Evolutionary conservation across 371 early-diverging fungal genomes (phyloP), one percentile per base, ranked within the genome.

Genomic region (Batrachochytrium dendrobatidis): DNA sequence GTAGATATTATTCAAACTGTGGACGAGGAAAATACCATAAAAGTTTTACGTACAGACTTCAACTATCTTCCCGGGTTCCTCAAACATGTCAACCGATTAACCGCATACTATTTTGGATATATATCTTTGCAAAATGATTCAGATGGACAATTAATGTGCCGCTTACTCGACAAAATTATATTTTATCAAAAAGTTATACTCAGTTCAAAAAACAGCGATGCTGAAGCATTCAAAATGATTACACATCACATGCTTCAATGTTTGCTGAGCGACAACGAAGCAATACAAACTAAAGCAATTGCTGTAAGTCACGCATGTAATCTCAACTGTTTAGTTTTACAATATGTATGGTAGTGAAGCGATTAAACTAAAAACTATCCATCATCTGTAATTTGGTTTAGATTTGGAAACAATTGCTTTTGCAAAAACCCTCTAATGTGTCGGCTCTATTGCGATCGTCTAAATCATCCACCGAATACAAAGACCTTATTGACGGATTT

Each of bases 401-500:
- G 79, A 58, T 83, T 31, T 85, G 80, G 83, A 86, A 85, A 55
- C 55, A 82, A 3, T 39, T 86, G 34, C 51, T 85, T 17, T 56
- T 86, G 26, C 82, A 84, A 60, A 83, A 83, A 53, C 81, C 79
- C 0, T 64, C 72, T 10, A 72, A 71, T 26, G 59, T 85, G 2
- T 55, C 63, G 0, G 31, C 58, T 1, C 56, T 83, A 20, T 72
- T 83, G 24, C 78, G 74, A 44, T 39, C 34, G 1, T 15, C 53
- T 52, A 32, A 29, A n/a, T n/a, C n/a, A 22, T 24, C 15, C 25
- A 10, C 22, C 32, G 24, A 84, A 29, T 69, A 72, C 26, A 81
- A 82, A 34, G 86, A 84, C 15, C 57, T 87, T 15, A 68, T 84
- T 3, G 81, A 84, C 55, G 86, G 84, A 0, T 85, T 88, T 62